Percentiles rank a stretch among this genome's conserved stretches.
These are phyloP conservation scores for Aphanocladium album DNA, from an alignment of 2,329 filamentous ascomycete genomes.

Conservation along the genomic window DNA sequence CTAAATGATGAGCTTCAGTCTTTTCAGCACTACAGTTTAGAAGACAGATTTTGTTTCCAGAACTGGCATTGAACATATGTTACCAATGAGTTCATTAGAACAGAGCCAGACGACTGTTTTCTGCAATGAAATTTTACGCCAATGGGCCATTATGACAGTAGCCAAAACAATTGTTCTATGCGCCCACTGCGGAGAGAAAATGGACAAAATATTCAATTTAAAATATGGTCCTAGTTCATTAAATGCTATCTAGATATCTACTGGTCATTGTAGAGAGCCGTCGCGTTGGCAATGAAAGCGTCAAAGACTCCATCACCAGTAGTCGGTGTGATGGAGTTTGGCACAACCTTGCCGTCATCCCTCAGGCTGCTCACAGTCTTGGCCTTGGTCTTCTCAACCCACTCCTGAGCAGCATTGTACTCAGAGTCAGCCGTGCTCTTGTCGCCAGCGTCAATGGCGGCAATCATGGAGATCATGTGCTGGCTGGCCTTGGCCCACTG, in stretches of 20 bases:
- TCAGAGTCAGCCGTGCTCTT: conserved; percentile 7
- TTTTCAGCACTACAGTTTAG: too few relatives aligned
- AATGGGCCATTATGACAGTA: too few relatives aligned
- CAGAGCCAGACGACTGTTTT: too few relatives aligned
- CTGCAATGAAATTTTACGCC: too few relatives aligned
- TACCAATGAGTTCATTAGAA: too few relatives aligned
- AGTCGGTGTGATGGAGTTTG: conserved; percentile 7
- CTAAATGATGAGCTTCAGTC: too few relatives aligned
- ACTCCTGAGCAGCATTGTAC: conserved; percentile 10
- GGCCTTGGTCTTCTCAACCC: conserved; percentile 13
- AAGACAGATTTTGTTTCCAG: too few relatives aligned
- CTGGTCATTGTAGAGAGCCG: conserved; percentile 8
- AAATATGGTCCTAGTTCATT: too few relatives aligned
- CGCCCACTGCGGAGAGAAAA: too few relatives aligned
- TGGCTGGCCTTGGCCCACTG: conserved; percentile 16
- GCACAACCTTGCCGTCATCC: background rate
- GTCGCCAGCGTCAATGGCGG: conserved; percentile 11
- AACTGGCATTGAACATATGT: background rate
- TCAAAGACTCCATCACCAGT: conserved; percentile 12
- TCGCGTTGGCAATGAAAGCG: conserved; percentile 10
- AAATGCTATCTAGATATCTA: background rate
- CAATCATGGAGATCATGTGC: conserved; percentile 14
- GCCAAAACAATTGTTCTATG: too few relatives aligned
- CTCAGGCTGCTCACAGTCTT: conserved; percentile 7
- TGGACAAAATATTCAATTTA: too few relatives aligned